Base-by-base conservation (phyloP, 2,329 filamentous ascomycete genomes). In the Epichloe sp. region DNA sequence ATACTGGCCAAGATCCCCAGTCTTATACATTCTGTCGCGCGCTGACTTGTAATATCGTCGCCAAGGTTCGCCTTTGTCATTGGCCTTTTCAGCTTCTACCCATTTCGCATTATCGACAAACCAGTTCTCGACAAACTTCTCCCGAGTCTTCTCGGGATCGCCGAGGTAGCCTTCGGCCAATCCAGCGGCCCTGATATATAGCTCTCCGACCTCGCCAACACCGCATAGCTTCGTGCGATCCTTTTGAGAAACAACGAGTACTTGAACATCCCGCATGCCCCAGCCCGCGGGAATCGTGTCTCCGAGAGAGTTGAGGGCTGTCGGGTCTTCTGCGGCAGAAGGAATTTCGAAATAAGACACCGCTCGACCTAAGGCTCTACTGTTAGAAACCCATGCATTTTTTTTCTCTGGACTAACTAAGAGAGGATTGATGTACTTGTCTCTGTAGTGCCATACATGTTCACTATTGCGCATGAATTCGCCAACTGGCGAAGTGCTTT, bases 391-490 rank as follows among this genome's bases (percentile, higher is more conserved):
- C 31, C 10, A 31, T 31, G 31, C 31, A 10, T 4, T 31, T 31
- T 31, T 31, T 31, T 10, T 10, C 31, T 8, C 31, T 11, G 10
- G 26, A 11, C 31, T 11, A 10, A 31, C 8, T 47, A 38, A 12
- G 10, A 38, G 6, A 19, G 17, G 14, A 47, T 21, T 7, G 45
- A 21, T 26, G 34, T 23, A 5, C 38, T 81, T 0, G 86, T 91
- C 66, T 95, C 89, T 0, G 89, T 95, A 0, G 88, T 88, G 42
- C 90, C 89, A 17, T 89, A 94, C 81, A 91, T 86, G 68, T 90
- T 91, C 57, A 88, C 76, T 54, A 95, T 89, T 78, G 74, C 0
- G 85, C 90, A 31, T 38, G 96, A 75, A 44, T 80, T 75, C 87
- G 86, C n/a, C 97, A 72, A 23, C 78, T 76, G 42, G 76, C 75